Base-by-base conservation (phyloP, 208 protist genomes). In the Crithidia mellificae region DNA sequence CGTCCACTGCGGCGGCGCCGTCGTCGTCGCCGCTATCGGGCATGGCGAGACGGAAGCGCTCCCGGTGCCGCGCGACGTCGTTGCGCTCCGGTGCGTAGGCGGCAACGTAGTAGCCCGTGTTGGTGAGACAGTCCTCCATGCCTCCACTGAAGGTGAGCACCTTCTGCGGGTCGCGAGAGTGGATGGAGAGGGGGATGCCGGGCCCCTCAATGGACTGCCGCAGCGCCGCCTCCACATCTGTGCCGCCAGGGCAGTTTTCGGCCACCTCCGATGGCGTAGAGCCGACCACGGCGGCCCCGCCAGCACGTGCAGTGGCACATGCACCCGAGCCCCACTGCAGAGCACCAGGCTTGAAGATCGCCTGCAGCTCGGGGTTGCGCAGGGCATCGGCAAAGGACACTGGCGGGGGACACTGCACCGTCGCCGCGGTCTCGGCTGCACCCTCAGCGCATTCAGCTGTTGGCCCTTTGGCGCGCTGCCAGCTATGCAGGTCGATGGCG, bases 121-220 rank as follows among this genome's bases (percentile, higher is more conserved):
- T 95, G 46, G 87, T 80, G 54, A 95, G 74, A 77, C 90, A 95
- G 68, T 89, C 80, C 71, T 95, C 87, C 84, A 95, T 78, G 15
- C 85, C 87, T 12, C 87, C 90, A 39, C 61, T 59, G 57, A 80
- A 95, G 54, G 72, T 83, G 34, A 95, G 78, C 50, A 87, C 79
- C 63, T 90, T 63, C 6, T 66, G 43, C n/a, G 77, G 51, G 34
- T 85, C 80, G 20, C 67, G 51, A 39, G 71, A 92, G 25, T 87
- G 43, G 47, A 95, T 83, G 24, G 69, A 77, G 46, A 93, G 81
- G 30, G 84, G 83, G 4, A 78, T 77, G 25, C 87, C 88, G 32
- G 72, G 68, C 15, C 78, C 83, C 12, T 66, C 55, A 47, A 91
- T 87, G 47, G 74, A 72, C 32, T 22, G 55, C n/a, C 34, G 54